Evolutionary conservation across 495 filamentous ascomycete species (phyloP), one percentile per base, ranked within the genome.

Genomic region (Hypoxylon perforatum): DNA sequence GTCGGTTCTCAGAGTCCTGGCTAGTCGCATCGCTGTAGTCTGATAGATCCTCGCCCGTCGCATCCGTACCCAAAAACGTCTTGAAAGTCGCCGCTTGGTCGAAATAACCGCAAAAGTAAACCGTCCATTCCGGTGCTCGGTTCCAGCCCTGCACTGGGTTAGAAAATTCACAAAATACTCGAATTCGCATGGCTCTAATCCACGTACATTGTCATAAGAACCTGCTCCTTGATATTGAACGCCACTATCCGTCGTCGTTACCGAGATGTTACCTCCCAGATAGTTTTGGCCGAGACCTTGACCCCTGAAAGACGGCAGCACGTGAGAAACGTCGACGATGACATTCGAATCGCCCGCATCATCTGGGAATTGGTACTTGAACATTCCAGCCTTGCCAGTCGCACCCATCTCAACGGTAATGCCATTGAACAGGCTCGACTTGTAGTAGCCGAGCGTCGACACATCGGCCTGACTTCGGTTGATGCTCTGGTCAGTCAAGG

Each of bases 51-150:
- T 71, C 61, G 7, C 65, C 51, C 2, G 53, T 71, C 7, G 56
- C 52, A 48, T 81, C 79, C 18, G 66, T 67, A 1, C 87, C 88
- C 3, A 79, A 70, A 57, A 90, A 90, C 0, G 84, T 86, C 54
- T 78, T 82, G 35, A 63, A 78, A 1, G 58, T 78, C 10, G 71
- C 78, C 22, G 62, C 63, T 19, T 78, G 63, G 44, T 87, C 78
- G 61, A 92, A 90, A 38, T 84, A 79, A 12, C 88, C 90, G 66
- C 90, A 92, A 73, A 91, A 92, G 63, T 89, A 85, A 9, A 92
- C 87, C 4, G 77, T 85, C 89, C 88, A 92, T 23, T 82, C 59
- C 8, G 84, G 82, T 0, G 84, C 82, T 44, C 77, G 76, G 67
- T 73, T 84, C 85, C 83, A 75, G 21, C 71, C 65, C 67, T 69